A percentile compares a stretch with the other conserved stretches of the same genome.
Conservation (phyloP, 768 basidiomycete genomes). For the Lentinula edodes region DNA sequence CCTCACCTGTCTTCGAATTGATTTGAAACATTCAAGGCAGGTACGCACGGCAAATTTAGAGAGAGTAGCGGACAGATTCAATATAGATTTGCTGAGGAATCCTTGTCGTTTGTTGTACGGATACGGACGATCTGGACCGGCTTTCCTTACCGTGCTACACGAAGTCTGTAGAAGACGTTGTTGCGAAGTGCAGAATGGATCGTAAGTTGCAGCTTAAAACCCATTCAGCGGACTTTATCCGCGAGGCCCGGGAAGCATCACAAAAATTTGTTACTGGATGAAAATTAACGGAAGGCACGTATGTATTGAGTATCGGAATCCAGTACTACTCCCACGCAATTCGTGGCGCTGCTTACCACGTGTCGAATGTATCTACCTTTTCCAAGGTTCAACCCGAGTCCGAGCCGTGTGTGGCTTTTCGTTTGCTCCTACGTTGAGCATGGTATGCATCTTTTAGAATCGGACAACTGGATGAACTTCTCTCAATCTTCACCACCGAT, state of each 20-base stretch:
- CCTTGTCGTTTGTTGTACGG: background rate
- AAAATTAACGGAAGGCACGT: background rate
- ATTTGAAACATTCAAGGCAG: slow-evolving; percentile 6
- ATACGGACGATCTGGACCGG: background rate
- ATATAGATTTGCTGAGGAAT: background rate
- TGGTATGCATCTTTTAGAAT: background rate
- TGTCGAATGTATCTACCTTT: background rate
- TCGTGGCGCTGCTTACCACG: background rate
- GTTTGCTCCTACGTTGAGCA: background rate
- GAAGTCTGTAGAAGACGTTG: background rate
- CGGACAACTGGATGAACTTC: background rate
- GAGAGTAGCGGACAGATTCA: background rate
- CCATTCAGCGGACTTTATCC: background rate
- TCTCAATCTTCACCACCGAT: background rate
- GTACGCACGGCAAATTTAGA: background rate
- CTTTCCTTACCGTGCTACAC: background rate
- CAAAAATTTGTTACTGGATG: background rate
- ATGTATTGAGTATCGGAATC: background rate
- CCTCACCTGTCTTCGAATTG: slow-evolving; percentile 1
- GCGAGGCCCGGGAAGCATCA: background rate
- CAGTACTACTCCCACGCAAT: background rate
- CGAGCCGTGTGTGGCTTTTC: background rate
- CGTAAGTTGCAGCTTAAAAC: background rate
- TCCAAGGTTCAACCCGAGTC: background rate
- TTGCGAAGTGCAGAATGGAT: background rate